phyloP scores from a whole-genome alignment of 495 filamentous ascomycete genomes.

The Penicillium cataractarum region DNA sequence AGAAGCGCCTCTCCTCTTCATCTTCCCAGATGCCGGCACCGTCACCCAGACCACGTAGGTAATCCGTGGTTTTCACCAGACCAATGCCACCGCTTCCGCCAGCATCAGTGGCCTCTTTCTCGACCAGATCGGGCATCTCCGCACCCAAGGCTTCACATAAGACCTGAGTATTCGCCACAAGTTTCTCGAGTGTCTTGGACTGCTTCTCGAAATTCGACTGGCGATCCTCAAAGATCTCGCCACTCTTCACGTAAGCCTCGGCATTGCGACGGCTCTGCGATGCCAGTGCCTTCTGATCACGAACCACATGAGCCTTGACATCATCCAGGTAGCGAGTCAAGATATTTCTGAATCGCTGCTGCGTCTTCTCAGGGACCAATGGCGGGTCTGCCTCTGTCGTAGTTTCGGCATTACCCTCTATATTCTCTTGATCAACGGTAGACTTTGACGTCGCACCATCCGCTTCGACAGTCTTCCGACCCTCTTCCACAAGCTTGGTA shows the following conservation, averaged over 20 bases:
- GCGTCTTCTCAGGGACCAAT: conserved; percentile 73
- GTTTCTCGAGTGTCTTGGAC: conserved; percentile 86
- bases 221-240: conserved; percentile 97
- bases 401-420: conserved; percentile 46
- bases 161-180: conserved; percentile 87
- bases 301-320: conserved; percentile 83
- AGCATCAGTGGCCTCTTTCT: conserved; percentile 70
- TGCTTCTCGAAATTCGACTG: conserved; percentile 95
- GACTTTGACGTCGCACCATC: conserved; percentile 70
- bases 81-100: conserved; percentile 78
- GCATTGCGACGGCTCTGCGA: conserved; percentile 90
- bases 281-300: conserved; percentile 84
- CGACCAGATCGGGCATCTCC: conserved; percentile 94
- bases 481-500: conserved; percentile 68
- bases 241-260: conserved; percentile 97
- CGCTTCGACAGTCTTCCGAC: conserved; percentile 80
- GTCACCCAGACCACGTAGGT: conserved; percentile 84
- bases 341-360: conserved; percentile 85
- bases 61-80: conserved; percentile 91
- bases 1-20: conserved; percentile 95
- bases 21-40: conserved; percentile 99
- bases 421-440: conserved; percentile 52
- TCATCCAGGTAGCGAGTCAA: conserved; percentile 91
- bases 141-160: conserved; percentile 83
- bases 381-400: conserved; percentile 60